Evolutionary conservation across 305 asterid species (phyloP).

Genomic region (Caryopteris hybrid): DNA sequence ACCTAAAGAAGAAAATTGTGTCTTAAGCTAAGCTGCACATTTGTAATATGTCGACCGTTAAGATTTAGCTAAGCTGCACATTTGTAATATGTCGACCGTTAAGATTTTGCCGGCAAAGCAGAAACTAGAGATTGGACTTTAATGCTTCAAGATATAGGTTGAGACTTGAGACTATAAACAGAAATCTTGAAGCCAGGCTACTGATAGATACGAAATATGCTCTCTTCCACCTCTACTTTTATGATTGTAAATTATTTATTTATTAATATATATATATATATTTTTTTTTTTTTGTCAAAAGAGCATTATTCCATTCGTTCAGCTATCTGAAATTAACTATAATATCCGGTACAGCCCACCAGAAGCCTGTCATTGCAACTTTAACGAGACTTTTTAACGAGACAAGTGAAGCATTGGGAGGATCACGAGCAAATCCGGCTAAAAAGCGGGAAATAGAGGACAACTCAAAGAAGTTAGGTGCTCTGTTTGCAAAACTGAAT

Average conservation of each 20-base stretch:
- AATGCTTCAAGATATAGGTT: background rate
- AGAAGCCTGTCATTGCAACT: slow-evolving; percentile 82
- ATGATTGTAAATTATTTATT: background rate
- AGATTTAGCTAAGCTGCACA: background rate
- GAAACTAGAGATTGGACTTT: background rate
- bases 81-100: background rate
- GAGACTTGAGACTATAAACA: background rate
- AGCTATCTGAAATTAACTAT: slow-evolving; percentile 8
- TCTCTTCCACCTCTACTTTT: background rate
- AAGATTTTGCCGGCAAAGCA: background rate
- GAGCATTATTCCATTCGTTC: background rate
- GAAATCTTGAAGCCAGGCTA: background rate
- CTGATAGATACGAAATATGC: too few species aligned
- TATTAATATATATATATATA: background rate
- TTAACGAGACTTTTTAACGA: slow-evolving; percentile 88
- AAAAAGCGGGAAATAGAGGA: slow-evolving; percentile 97
- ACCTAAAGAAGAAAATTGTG: background rate
- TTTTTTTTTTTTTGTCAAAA: background rate
- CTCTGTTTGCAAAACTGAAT: slow-evolving; percentile 80
- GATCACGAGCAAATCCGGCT: slow-evolving; percentile 88
- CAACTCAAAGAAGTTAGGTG: slow-evolving; percentile 89
- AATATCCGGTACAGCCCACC: slow-evolving; percentile 59
- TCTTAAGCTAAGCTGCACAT: background rate
- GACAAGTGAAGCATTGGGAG: slow-evolving; percentile 93
- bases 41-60: background rate